These are phyloP conservation scores for Apiospora sp. DNA, from an alignment of 2,329 filamentous ascomycete genomes.

Conservation along the genomic window DNA sequence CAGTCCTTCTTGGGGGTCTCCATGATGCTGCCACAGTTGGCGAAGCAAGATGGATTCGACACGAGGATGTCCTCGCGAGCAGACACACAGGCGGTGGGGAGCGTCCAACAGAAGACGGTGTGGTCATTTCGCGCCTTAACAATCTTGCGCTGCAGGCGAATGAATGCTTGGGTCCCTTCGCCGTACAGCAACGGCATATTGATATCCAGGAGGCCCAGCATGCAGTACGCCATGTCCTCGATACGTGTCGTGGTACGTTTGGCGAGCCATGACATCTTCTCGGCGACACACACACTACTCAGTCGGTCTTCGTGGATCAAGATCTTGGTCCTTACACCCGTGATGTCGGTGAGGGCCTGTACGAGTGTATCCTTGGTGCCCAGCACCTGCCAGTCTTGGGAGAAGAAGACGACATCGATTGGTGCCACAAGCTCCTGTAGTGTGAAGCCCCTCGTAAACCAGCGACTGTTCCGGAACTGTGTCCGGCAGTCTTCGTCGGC, in stretches of 20 bases:
- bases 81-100: not conserved
- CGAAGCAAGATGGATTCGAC: not conserved
- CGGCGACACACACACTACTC: slow-evolving; percentile 28
- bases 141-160: not conserved
- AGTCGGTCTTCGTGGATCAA: slow-evolving; percentile 32
- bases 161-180: slow-evolving; percentile 9
- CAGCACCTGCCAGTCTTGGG: slow-evolving; percentile 14
- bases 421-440: slow-evolving; percentile 22
- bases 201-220: slow-evolving; percentile 22
- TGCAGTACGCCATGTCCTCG: slow-evolving; percentile 23
- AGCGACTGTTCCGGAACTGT: not conserved
- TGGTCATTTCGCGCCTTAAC: not conserved
- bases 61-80: not conserved
- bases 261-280: slow-evolving; percentile 17
- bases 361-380: slow-evolving; percentile 14
- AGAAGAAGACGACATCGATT: slow-evolving; percentile 8
- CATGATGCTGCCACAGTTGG: not conserved
- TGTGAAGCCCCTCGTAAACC: slow-evolving; percentile 23
- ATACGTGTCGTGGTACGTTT: not conserved
- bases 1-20: not conserved
- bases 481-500: not conserved
- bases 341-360: not conserved
- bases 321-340: slow-evolving; percentile 30
- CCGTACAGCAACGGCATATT: slow-evolving; percentile 21
- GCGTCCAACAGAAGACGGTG: not conserved